A percentile compares a stretch with the other conserved stretches of the same genome.
Evolutionary conservation across 805 yeast genomes (phyloP).

Genomic region (Yarrowia sp.): DNA sequence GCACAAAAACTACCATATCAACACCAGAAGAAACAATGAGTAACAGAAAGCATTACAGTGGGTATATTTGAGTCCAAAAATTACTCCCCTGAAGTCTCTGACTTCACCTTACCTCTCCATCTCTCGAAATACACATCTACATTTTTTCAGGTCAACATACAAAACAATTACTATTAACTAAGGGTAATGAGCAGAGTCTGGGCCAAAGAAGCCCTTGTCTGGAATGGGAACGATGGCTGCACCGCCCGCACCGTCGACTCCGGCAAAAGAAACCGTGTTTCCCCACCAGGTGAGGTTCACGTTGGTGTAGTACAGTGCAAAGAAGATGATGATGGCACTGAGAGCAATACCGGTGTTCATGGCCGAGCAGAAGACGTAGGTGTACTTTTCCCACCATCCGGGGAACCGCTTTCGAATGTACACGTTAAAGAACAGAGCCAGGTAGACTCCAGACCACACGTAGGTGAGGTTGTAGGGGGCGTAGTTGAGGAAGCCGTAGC

Average conservation of each 20-base stretch:
- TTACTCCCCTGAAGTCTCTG: too few relatives aligned
- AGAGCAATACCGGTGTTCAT: slow-evolving; percentile 60
- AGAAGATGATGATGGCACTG: slow-evolving; percentile 56
- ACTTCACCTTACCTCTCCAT: background rate
- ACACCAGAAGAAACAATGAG: too few relatives aligned
- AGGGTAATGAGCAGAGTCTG: slow-evolving; percentile 43
- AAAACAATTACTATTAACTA: background rate
- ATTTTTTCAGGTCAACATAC: too few relatives aligned
- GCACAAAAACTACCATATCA: too few relatives aligned
- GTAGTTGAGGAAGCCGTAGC: slow-evolving; percentile 48
- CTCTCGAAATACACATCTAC: background rate
- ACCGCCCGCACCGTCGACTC: slow-evolving; percentile 22
- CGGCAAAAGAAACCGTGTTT: slow-evolving; percentile 49
- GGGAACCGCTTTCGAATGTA: slow-evolving; percentile 53
- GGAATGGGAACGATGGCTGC: slow-evolving; percentile 13
- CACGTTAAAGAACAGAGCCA: slow-evolving; percentile 55
- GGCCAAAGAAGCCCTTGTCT: slow-evolving; percentile 17
- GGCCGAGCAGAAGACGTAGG: slow-evolving; percentile 58
- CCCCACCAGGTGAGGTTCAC: slow-evolving; percentile 59
- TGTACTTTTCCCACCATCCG: slow-evolving; percentile 62
- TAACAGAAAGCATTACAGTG: too few relatives aligned
- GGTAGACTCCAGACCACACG: slow-evolving; percentile 53
- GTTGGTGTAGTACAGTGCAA: slow-evolving; percentile 52
- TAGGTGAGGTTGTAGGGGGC: slow-evolving; percentile 55
- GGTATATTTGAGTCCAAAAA: too few relatives aligned